Base-by-base conservation (phyloP, 2,329 filamentous ascomycete genomes). In the Cryphonectria carpinicola region DNA sequence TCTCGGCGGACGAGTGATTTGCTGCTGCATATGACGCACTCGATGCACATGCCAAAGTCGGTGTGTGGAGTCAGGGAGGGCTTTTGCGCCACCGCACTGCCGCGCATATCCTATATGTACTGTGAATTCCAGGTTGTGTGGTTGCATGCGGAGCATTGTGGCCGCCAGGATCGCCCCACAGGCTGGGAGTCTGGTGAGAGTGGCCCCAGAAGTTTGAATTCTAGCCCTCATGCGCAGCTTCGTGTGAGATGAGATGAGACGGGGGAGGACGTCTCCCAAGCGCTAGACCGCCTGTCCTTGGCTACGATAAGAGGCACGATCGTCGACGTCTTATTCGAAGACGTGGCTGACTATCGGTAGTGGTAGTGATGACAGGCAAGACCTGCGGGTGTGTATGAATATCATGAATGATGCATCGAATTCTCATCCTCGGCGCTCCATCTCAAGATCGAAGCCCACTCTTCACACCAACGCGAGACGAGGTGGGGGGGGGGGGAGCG, bases 51-150 rank as follows among this genome's bases (percentile, higher is more conserved):
- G 54, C 54, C 41, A 54, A 54, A 66, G 68, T 63, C 71, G 68
- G 71, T 72, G 70, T 66, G 71, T 72, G 69, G 71, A 72, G 68
- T 46, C 37, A 60, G 41, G 62, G 68, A 62, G 58, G 65, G 41
- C 32, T 39, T 56, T 60, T 62, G 60, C 65, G 64, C 64, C 64
- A 54, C 64, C 64, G 28, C 43, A 66, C 56, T 66, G 67, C 70
- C 64, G 64, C 63, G 67, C 63, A 64, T 63, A 66, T 41, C 64
- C 61, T 37, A 32, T 22, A 43, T 37, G 39, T 22, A 43, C 4
- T 54, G 35, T 28, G 17, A n/a, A 49, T n/a, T 49, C 46, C 22
- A 41, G 19, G 7, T 14, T n/a, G 54, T 22, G 25, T 49, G 54
- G 66, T 61, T 49, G 66, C 56, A 67, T 64, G 66, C 70, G 70